Evolutionary conservation across 129 eudicot genomes (phyloP).

Genomic region (Apium graveolens): DNA sequence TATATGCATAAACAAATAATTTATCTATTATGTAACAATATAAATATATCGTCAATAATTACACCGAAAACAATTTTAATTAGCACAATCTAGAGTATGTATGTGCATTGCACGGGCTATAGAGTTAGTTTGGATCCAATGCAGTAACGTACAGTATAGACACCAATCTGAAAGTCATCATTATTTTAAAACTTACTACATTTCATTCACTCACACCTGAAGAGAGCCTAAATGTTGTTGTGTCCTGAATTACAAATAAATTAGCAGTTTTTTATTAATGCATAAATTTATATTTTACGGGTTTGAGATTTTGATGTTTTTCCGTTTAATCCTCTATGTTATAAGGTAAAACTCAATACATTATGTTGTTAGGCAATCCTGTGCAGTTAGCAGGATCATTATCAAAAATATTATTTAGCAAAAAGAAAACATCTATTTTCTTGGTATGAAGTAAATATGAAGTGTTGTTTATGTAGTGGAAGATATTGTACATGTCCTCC

Average conservation of each 20-base stretch:
- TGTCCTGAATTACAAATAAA: constrained; percentile 31
- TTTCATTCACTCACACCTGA: constrained; percentile 42
- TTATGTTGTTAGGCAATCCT: background rate
- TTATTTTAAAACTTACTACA: constrained; percentile 46
- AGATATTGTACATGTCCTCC: constrained; percentile 49
- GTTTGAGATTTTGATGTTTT: too few species aligned
- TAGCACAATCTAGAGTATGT: too few species aligned
- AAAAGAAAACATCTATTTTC: too few species aligned
- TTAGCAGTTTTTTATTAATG: background rate
- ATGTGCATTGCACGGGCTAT: too few species aligned
- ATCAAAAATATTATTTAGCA: too few species aligned
- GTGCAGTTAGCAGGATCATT: background rate
- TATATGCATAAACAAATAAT: too few species aligned
- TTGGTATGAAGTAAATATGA: background rate
- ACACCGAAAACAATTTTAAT: too few species aligned
- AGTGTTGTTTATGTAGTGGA: background rate
- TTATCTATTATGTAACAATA: too few species aligned
- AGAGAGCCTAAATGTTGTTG: constrained; percentile 44
- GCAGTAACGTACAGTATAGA: constrained; percentile 55
- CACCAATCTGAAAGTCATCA: constrained; percentile 57
- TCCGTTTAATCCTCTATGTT: too few species aligned
- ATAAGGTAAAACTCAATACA: too few species aligned
- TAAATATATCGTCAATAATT: too few species aligned
- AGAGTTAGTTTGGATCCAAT: constrained; percentile 42
- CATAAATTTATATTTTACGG: too few species aligned